phyloP scores from a whole-genome alignment of 805 yeast genomes.

The Starmera amethionina region DNA sequence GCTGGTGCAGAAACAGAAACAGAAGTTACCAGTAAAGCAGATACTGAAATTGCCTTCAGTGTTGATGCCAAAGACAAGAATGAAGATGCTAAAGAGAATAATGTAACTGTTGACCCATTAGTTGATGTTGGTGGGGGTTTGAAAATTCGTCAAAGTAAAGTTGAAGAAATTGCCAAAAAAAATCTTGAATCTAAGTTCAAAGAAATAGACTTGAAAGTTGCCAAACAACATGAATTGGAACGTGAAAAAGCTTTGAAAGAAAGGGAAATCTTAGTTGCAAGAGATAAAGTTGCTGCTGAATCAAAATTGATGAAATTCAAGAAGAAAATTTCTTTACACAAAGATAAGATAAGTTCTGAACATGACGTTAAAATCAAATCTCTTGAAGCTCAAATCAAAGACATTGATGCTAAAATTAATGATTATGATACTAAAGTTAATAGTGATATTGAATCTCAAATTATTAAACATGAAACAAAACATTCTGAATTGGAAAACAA shows the following conservation, averaged over 20 bases:
- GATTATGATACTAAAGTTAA: constrained; percentile 12
- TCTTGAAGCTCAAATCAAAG: constrained; percentile 12
- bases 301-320: constrained; percentile 18
- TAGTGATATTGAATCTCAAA: constrained; percentile 12
- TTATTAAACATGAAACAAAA: constrained; percentile 6
- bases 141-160: constrained; percentile 16
- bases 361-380: constrained; percentile 11
- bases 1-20: no score
- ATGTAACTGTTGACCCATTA: constrained; percentile 11
- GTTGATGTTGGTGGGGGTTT: constrained; percentile 20
- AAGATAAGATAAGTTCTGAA: constrained; percentile 7
- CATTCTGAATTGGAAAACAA: constrained; percentile 12
- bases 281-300: constrained; percentile 14
- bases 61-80: no score
- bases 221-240: constrained; percentile 16
- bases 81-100: constrained; percentile 2
- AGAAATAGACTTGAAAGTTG: constrained; percentile 14
- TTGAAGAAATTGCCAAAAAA: constrained; percentile 17
- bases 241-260: constrained; percentile 11
- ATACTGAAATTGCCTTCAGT: no score
- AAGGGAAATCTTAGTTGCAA: not conserved
- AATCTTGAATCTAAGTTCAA: constrained; percentile 12
- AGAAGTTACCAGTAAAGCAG: no score
- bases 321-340: constrained; percentile 16
- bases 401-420: constrained; percentile 12